Evolutionary conservation across 768 basidiomycete species (phyloP).

Genomic region (Symmetrospora coprosmae): DNA sequence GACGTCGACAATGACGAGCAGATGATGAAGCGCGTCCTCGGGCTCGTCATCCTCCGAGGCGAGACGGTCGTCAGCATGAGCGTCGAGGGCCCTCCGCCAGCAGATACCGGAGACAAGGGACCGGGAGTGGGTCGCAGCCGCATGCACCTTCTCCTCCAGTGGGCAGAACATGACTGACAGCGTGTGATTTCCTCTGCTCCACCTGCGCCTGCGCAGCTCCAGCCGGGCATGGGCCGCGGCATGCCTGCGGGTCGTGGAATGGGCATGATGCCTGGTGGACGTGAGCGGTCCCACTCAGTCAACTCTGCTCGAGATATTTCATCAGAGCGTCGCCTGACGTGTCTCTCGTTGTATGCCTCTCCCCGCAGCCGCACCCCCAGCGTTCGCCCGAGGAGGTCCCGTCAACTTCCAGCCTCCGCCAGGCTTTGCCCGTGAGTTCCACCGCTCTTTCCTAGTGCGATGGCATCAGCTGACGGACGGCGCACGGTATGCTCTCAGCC

Average conservation of each 20-base stretch:
- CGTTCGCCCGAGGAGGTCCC: conserved; percentile 7
- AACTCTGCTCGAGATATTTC: neutral
- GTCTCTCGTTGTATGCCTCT: no score
- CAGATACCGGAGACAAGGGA: conserved; percentile 67
- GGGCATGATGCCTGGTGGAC: conserved; percentile 11
- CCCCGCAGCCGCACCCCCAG: no score
- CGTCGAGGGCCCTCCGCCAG: conserved; percentile 89
- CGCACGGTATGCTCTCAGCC: neutral
- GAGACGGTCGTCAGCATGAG: conserved; percentile 89
- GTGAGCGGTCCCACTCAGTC: neutral
- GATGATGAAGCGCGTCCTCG: conserved; percentile 89
- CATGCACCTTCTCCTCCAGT: neutral
- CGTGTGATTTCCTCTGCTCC: no score
- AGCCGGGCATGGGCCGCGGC: conserved; percentile 20
- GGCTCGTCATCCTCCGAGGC: conserved; percentile 90
- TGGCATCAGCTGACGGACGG: neutral
- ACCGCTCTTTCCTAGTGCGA: neutral
- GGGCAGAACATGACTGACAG: no score
- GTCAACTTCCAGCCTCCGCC: conserved; percentile 21
- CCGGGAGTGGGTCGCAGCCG: conserved; percentile 6
- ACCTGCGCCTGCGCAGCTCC: neutral
- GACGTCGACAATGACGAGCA: conserved; percentile 41
- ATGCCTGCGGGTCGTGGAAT: conserved; percentile 23
- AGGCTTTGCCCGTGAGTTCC: conserved; percentile 21
- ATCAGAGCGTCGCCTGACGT: neutral